Conservation (phyloP, 176 grass and related monocot genomes). For the Echinochloa phyllopogon region DNA sequence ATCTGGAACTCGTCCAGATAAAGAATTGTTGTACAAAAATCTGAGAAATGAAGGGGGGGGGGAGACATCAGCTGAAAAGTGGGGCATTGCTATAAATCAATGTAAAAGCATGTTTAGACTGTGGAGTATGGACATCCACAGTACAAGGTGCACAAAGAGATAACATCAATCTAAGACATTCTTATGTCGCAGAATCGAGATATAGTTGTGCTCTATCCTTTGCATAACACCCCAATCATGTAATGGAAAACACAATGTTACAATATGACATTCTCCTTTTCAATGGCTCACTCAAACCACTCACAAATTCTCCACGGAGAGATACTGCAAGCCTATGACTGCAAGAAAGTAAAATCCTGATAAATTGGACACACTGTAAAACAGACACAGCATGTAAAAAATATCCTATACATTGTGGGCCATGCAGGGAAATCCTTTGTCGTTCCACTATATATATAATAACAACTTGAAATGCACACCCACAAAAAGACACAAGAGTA, state of each 20-base stretch:
- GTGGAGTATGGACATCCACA: neutral
- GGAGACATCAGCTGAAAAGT: neutral
- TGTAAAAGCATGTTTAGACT: neutral
- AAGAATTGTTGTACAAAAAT: conserved; percentile 75
- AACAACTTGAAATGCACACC: neutral
- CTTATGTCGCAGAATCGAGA: neutral
- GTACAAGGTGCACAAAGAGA: neutral
- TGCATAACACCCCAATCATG: neutral
- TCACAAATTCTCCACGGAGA: neutral
- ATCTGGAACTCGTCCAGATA: conserved; percentile 67
- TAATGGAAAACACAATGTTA: neutral
- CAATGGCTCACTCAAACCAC: neutral
- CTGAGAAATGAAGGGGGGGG: conserved; percentile 53
- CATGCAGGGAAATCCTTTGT: neutral
- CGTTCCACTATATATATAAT: neutral
- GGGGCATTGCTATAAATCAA: neutral
- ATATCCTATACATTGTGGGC: neutral
- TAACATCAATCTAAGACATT: neutral
- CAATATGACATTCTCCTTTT: neutral
- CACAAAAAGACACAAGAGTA: neutral
- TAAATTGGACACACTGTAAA: conserved; percentile 17
- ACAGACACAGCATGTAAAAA: neutral
- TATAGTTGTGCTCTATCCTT: neutral
- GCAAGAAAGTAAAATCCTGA: neutral
- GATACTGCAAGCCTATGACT: neutral